Evolutionary conservation across 2,329 filamentous ascomycete species (phyloP).

Genomic region (Penicillium sp.): DNA sequence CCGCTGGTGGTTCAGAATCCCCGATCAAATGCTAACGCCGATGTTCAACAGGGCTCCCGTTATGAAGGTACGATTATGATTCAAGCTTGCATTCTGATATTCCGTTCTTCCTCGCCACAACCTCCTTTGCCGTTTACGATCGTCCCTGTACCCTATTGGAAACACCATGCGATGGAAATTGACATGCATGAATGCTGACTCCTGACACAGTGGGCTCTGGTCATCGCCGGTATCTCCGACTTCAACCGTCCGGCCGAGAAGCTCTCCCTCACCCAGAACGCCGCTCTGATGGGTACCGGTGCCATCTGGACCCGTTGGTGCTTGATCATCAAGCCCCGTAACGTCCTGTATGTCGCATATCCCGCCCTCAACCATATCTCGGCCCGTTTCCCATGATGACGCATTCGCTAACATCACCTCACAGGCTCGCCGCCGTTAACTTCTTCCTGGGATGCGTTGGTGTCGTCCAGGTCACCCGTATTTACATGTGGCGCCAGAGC

Average conservation of each 20-base stretch:
- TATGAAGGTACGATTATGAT: slow-evolving; percentile 69
- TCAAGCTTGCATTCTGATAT: slow-evolving; percentile 11
- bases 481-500: slow-evolving; percentile 64
- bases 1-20: too few species aligned
- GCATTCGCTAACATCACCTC: slow-evolving; percentile 11
- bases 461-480: slow-evolving; percentile 78
- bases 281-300: slow-evolving; percentile 85
- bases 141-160: too few species aligned
- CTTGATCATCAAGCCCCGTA: slow-evolving; percentile 92
- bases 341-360: slow-evolving; percentile 72
- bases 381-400: neutral
- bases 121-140: too few species aligned
- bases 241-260: slow-evolving; percentile 88
- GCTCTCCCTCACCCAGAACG: slow-evolving; percentile 91
- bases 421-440: slow-evolving; percentile 88
- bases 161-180: too few species aligned
- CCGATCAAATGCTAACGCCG: slow-evolving; percentile 19
- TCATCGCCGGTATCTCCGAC: slow-evolving; percentile 89
- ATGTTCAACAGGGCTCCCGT: slow-evolving; percentile 73
- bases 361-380: neutral
- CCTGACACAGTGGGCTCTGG: slow-evolving; percentile 78
- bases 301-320: slow-evolving; percentile 99
- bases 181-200: neutral
- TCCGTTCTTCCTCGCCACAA: neutral
- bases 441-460: slow-evolving; percentile 95